Percentiles rank a stretch among this genome's conserved stretches.
These are phyloP conservation scores for Furcasterigmium sp. DNA, from an alignment of 2,329 filamentous ascomycete genomes.

Conservation along the genomic window DNA sequence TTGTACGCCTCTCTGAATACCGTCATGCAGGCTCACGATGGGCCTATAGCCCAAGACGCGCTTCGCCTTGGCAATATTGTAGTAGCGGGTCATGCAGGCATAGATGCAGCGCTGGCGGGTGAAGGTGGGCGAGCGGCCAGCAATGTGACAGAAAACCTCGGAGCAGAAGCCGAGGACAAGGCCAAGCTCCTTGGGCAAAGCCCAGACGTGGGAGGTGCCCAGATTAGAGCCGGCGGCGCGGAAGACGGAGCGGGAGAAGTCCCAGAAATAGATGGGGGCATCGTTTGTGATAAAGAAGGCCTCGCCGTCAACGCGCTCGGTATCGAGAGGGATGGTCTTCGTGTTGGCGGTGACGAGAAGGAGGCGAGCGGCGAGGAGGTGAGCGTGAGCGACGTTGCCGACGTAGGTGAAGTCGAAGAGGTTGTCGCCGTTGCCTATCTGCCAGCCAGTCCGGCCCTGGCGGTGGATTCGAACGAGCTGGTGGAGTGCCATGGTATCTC, in stretches of 20 bases:
- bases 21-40: constrained; percentile 61
- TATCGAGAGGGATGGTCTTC: constrained; percentile 58
- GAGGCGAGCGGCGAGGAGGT: constrained; percentile 73
- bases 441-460: constrained; percentile 65
- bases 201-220: constrained; percentile 51
- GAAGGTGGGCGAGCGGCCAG: constrained; percentile 51
- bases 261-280: constrained; percentile 84
- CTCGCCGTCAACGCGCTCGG: constrained; percentile 76
- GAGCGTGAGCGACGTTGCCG: constrained; percentile 65
- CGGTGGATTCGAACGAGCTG: constrained; percentile 69
- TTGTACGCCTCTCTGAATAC: constrained; percentile 46
- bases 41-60: constrained; percentile 64
- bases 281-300: constrained; percentile 90
- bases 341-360: constrained; percentile 53
- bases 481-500: constrained; percentile 71
- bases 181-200: constrained; percentile 46
- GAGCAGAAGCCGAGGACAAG: constrained; percentile 45
- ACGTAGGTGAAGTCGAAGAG: constrained; percentile 62
- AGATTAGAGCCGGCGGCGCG: constrained; percentile 46
- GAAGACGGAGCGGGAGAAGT: constrained; percentile 79
- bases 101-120: constrained; percentile 58
- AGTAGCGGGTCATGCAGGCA: constrained; percentile 72
- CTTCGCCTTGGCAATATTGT: constrained; percentile 72
- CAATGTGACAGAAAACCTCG: constrained; percentile 44
- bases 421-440: constrained; percentile 68